phyloP scores from a whole-genome alignment of 1,284 basidiomycete species.

The Ceratobasidium sp. region DNA sequence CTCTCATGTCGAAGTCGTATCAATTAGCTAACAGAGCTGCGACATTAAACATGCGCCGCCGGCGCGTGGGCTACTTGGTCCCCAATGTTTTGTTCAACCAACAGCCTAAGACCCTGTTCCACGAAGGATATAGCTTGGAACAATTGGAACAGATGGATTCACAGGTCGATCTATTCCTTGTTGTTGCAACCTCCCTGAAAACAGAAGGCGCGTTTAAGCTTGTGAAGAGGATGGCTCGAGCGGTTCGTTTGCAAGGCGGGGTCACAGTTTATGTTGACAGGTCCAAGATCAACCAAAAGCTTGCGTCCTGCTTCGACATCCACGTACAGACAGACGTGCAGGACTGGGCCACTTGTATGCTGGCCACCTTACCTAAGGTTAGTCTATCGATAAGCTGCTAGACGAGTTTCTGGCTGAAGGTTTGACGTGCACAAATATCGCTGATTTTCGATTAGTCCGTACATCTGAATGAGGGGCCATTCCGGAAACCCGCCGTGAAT shows the following conservation, averaged over 20 bases:
- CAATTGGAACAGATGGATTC: not conserved
- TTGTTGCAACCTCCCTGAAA: constrained; percentile 10
- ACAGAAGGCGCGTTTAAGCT: not conserved
- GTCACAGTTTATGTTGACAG: not conserved
- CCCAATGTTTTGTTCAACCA: constrained; percentile 13
- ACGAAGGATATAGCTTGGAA: not conserved
- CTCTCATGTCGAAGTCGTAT: not conserved
- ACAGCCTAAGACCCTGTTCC: not conserved
- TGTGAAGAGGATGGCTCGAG: not conserved
- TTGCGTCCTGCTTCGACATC: not conserved
- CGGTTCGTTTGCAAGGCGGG: not conserved
- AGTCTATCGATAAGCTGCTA: no score
- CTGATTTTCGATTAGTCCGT: no score
- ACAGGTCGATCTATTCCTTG: constrained; percentile 5
- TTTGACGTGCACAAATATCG: no score
- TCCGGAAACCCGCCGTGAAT: no score
- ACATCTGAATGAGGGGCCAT: no score
- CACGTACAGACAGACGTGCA: not conserved
- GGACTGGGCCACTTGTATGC: not conserved
- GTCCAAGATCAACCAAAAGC: not conserved
- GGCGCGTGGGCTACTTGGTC: not conserved
- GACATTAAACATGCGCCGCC: not conserved
- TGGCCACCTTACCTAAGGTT: not conserved
- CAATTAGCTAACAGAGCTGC: not conserved
- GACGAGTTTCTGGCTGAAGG: no score